phyloP scores from a whole-genome alignment of 305 asterid species.

The Salvia sclarea region DNA sequence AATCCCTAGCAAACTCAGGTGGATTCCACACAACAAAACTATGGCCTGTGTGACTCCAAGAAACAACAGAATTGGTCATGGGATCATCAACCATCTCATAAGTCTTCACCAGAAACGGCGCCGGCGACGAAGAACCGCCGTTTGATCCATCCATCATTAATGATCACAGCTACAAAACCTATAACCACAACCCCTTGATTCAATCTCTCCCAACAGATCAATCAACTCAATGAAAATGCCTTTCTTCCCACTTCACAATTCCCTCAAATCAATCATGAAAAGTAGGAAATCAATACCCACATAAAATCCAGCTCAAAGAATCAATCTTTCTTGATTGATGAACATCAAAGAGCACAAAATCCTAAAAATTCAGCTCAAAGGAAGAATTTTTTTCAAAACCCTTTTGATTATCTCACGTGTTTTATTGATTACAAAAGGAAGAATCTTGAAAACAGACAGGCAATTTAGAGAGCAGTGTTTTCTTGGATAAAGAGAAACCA shows the following conservation, averaged over 20 bases:
- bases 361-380: neutral
- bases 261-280: slow-evolving; percentile 3
- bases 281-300: slow-evolving; percentile 3
- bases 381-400: neutral
- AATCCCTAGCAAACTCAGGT: slow-evolving; percentile 34
- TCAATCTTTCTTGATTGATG: slow-evolving; percentile 5
- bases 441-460: neutral
- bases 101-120: slow-evolving; percentile 34
- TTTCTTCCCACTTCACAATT: slow-evolving; percentile 2
- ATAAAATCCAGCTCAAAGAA: neutral
- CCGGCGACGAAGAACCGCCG: slow-evolving; percentile 26
- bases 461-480: slow-evolving; percentile 13
- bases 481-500: slow-evolving; percentile 36
- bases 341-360: neutral
- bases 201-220: slow-evolving; percentile 12
- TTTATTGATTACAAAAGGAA: slow-evolving; percentile 11
- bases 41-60: slow-evolving; percentile 33
- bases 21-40: slow-evolving; percentile 38
- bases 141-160: slow-evolving; percentile 32
- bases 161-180: slow-evolving; percentile 9
- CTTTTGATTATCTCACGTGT: neutral
- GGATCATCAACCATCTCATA: slow-evolving; percentile 38
- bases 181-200: neutral
- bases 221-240: neutral
- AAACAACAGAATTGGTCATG: slow-evolving; percentile 30